Conservation (phyloP, 2,329 filamentous ascomycete species). For the Fusarium hainanense region DNA sequence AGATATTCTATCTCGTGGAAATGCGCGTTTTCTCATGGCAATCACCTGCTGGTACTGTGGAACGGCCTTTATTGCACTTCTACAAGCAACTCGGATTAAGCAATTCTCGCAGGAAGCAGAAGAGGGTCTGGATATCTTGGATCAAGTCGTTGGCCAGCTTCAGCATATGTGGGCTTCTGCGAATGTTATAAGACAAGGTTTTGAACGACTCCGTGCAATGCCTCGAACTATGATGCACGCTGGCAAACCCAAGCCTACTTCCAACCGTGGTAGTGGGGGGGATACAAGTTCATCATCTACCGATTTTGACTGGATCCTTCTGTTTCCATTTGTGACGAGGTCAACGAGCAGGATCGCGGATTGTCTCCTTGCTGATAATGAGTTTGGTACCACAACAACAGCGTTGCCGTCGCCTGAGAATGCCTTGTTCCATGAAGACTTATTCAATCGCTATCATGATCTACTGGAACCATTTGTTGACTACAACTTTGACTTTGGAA, state of each 20-base stretch:
- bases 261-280: not conserved
- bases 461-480: constrained; percentile 39
- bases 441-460: constrained; percentile 37
- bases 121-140: constrained; percentile 30
- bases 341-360: constrained; percentile 32
- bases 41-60: constrained; percentile 58
- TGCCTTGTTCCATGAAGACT: constrained; percentile 25
- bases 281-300: not conserved
- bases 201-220: constrained; percentile 29
- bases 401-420: constrained; percentile 34
- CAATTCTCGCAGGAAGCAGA: constrained; percentile 38
- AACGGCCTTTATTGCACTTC: constrained; percentile 54
- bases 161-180: constrained; percentile 43
- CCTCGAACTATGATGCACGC: constrained; percentile 25
- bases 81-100: constrained; percentile 49
- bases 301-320: constrained; percentile 29
- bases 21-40: constrained; percentile 55
- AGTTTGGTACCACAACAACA: constrained; percentile 22
- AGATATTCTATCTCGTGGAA: constrained; percentile 53
- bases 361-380: constrained; percentile 32
- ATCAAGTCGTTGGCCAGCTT: constrained; percentile 33
- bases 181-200: constrained; percentile 37
- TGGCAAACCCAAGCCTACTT: not conserved
- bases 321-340: constrained; percentile 38
- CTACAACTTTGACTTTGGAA: constrained; percentile 35